Evolutionary conservation across 139 green algal genomes (phyloP), one percentile per base, ranked within the genome.

Genomic region (Parachlorella kessleri): DNA sequence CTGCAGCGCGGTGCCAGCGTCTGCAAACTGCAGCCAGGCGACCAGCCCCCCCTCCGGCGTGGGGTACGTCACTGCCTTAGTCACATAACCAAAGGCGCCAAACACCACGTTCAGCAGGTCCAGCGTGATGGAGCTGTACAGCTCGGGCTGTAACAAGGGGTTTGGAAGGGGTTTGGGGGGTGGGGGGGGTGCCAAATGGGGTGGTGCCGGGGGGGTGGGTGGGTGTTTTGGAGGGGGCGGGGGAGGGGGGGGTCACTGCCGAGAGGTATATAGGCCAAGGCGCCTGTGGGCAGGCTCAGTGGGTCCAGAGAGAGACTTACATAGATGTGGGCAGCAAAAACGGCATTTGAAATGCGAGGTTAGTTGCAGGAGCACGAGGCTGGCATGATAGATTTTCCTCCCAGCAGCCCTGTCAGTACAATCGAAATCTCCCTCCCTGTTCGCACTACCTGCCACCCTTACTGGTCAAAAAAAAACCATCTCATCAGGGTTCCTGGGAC

Each of bases 1-100:
- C 80, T 78, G 42, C 35, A 76, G 66, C 3, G 87, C 87, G 30
- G 73, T 78, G 2, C 36, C n/a, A 6, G 77, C 59, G 67, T 92
- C 82, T 1, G 28, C 41, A 59, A 90, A 94, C 82, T 94, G 89
- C 10, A 89, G 75, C 33, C 90, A 79, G 3, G 89, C 87, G 36
- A 92, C 85, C 32, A 95, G 75, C 26, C 41, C 64, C 2, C 87
- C 88, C 41, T 76, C 59, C 32, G 65, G 63, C 76, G 91, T 91
- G 67, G 90, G 85, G 84, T 93, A 93, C 14, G 87, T 91, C 21
- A 87, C 84, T 37, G 94, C 88, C 83, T 94, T 94, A 26, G 85
- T 77, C 0, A 94, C 90, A 41, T 87, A 86, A 37, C 91, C 90
- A 80, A 93, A 94, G 14, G 90, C 78, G 26, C 79, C 79, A 70